Conservation (phyloP, 208 protist species). For the Crithidia thermophila region DNA sequence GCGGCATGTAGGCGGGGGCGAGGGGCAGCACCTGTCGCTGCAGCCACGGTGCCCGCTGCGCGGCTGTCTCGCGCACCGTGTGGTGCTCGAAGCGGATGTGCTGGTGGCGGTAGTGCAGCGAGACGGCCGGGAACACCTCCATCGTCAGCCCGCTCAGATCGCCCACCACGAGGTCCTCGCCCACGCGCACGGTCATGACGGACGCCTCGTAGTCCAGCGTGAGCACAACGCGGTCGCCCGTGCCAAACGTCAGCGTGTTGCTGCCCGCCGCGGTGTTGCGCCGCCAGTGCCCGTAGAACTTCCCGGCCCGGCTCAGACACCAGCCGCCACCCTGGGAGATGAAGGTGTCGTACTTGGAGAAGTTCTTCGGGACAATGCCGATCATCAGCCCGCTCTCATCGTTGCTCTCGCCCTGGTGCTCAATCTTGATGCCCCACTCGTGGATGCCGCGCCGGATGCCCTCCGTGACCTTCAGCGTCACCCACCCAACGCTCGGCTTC, state of each 20-base stretch:
- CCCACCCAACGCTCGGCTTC: slow-evolving; percentile 92
- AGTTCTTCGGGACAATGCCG: slow-evolving; percentile 90
- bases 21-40: slow-evolving; percentile 62
- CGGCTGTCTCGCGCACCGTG: slow-evolving; percentile 60
- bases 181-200: slow-evolving; percentile 87
- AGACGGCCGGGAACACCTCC: slow-evolving; percentile 92
- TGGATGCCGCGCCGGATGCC: slow-evolving; percentile 86
- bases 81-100: slow-evolving; percentile 93
- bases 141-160: slow-evolving; percentile 85
- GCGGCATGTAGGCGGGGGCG: slow-evolving; percentile 61
- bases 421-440: slow-evolving; percentile 92
- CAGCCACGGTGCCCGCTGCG: slow-evolving; percentile 70
- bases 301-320: slow-evolving; percentile 92
- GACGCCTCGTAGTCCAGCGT: slow-evolving; percentile 88
- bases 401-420: slow-evolving; percentile 91
- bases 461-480: slow-evolving; percentile 92
- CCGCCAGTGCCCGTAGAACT: slow-evolving; percentile 94
- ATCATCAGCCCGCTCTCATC: slow-evolving; percentile 94
- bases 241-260: slow-evolving; percentile 75
- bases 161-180: slow-evolving; percentile 78
- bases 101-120: slow-evolving; percentile 92
- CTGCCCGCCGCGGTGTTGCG: slow-evolving; percentile 67
- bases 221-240: slow-evolving; percentile 89
- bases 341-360: slow-evolving; percentile 93
- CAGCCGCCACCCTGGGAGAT: slow-evolving; percentile 93